A percentile compares a stretch with the other conserved stretches of the same genome.
Conservation (phyloP, 2,329 filamentous ascomycete species). For the Arthrobotrys musiformis region DNA sequence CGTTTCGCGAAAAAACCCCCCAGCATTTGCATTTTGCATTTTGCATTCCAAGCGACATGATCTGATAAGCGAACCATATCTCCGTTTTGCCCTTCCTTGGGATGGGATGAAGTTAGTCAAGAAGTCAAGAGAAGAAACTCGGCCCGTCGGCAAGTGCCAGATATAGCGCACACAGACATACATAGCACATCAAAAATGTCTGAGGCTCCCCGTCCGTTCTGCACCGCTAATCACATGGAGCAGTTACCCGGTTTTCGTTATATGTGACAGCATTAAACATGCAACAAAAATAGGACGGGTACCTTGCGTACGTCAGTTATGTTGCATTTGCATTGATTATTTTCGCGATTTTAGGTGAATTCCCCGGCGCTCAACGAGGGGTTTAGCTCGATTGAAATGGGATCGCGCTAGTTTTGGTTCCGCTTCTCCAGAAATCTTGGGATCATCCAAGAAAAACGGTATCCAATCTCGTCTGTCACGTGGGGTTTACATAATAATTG, state of each 20-base stretch:
- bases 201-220: neutral
- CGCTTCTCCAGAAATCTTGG: neutral
- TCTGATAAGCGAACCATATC: constrained; percentile 48
- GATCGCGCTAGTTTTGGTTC: neutral
- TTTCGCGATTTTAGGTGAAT: neutral
- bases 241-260: no score
- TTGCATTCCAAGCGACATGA: constrained; percentile 38
- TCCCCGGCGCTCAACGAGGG: neutral
- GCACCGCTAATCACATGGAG: constrained; percentile 1
- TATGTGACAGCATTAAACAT: constrained; percentile 12
- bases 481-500: neutral
- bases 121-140: neutral
- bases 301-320: neutral
- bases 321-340: neutral
- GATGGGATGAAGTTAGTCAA: neutral
- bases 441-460: neutral
- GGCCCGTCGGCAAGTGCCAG: constrained; percentile 3
- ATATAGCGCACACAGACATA: no score
- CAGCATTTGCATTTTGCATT: no score
- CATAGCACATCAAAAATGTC: no score
- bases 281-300: no score
- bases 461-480: neutral
- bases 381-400: constrained; percentile 7
- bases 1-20: constrained; percentile 27
- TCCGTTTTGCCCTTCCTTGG: neutral